Conservation (phyloP, 1,139 yeast genomes). For the Lodderomyces elongisporus region DNA sequence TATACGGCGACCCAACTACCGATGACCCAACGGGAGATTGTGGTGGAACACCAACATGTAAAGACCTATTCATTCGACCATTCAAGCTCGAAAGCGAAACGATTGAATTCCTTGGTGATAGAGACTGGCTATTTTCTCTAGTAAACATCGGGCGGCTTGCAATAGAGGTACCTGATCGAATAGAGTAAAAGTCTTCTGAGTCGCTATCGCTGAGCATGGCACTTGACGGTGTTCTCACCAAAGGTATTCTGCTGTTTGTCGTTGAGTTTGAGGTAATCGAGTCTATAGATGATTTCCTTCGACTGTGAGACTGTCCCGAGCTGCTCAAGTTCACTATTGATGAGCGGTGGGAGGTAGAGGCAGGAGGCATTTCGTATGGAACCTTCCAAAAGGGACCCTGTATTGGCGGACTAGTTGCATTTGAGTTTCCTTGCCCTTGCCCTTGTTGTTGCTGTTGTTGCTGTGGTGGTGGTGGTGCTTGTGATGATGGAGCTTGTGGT, state of each 20-base stretch:
- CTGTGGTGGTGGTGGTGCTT: slow-evolving; percentile 12
- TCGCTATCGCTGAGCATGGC: slow-evolving; percentile 31
- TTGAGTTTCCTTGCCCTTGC: slow-evolving; percentile 1
- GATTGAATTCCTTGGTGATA: slow-evolving; percentile 46
- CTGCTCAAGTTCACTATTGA: slow-evolving; percentile 23
- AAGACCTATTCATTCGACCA: slow-evolving; percentile 34
- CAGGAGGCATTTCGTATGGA: slow-evolving; percentile 45
- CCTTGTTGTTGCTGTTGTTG: slow-evolving; percentile 9
- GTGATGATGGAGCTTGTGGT: slow-evolving; percentile 14
- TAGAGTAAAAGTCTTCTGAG: slow-evolving; percentile 35
- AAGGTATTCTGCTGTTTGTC: slow-evolving; percentile 27
- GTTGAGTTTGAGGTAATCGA: slow-evolving; percentile 24
- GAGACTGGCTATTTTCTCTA: slow-evolving; percentile 22
- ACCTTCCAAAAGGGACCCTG: slow-evolving; percentile 50
- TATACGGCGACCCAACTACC: slow-evolving; percentile 6
- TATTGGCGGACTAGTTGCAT: slow-evolving; percentile 30
- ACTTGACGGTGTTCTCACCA: slow-evolving; percentile 25
- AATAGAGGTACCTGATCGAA: slow-evolving; percentile 21
- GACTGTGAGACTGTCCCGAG: slow-evolving; percentile 7
- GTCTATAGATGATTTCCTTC: slow-evolving; percentile 14
- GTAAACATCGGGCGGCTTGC: slow-evolving; percentile 28
- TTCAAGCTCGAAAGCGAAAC: slow-evolving; percentile 42
- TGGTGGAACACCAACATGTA: slow-evolving; percentile 12
- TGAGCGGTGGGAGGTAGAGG: slow-evolving; percentile 23
- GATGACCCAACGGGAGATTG: slow-evolving; percentile 11